phyloP scores from a whole-genome alignment of 2,329 filamentous ascomycete species.

The Aspergillus flavus region DNA sequence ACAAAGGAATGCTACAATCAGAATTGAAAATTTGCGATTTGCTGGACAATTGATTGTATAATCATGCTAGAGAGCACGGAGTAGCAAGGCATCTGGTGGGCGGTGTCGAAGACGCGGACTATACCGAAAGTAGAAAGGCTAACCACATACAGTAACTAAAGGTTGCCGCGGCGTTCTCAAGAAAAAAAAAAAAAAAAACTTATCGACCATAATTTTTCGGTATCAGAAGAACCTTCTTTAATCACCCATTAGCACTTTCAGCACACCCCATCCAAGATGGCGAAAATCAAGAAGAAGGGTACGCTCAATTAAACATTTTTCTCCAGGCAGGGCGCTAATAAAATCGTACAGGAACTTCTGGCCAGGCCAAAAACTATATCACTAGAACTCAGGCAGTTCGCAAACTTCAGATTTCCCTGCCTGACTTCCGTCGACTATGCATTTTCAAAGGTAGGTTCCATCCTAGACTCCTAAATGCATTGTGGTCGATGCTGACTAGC shows the following conservation, averaged over 20 bases:
- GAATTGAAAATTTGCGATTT: too few species aligned
- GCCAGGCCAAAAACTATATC: constrained; percentile 97
- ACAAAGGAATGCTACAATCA: too few species aligned
- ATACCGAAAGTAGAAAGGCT: background rate
- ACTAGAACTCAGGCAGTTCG: constrained; percentile 95
- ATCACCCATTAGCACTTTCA: constrained; percentile 23
- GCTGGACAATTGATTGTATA: too few species aligned
- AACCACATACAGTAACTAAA: background rate
- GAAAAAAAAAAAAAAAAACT: constrained; percentile 35
- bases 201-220: constrained; percentile 41
- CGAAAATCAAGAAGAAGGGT: constrained; percentile 87
- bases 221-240: constrained; percentile 29
- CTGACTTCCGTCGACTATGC: constrained; percentile 96
- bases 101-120: background rate
- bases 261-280: constrained; percentile 57
- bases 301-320: constrained; percentile 19
- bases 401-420: constrained; percentile 95
- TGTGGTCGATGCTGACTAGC: constrained; percentile 18
- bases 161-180: background rate
- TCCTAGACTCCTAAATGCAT: constrained; percentile 2
- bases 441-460: constrained; percentile 85
- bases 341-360: constrained; percentile 66
- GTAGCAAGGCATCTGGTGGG: too few species aligned
- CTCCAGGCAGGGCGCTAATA: constrained; percentile 4
- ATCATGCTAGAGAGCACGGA: too few species aligned